These are phyloP conservation scores for Fusarium goolgardi DNA, from an alignment of 2,329 filamentous ascomycete species.

Conservation along the genomic window DNA sequence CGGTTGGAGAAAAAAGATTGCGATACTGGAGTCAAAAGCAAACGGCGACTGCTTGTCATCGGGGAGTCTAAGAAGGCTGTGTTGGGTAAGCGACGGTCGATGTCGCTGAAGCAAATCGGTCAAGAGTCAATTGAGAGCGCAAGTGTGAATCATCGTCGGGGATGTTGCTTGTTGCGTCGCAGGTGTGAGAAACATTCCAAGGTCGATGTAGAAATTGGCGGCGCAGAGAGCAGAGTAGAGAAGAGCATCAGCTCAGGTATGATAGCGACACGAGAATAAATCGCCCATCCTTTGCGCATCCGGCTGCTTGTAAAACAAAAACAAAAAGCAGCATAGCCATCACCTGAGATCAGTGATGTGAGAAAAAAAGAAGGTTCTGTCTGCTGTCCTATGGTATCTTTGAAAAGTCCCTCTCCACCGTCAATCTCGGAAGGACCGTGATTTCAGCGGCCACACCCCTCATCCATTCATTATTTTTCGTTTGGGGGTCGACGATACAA, in stretches of 20 bases:
- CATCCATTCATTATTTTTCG: slow-evolving; percentile 5
- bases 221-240: slow-evolving; percentile 1
- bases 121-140: background rate
- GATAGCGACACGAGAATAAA: background rate
- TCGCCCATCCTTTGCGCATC: slow-evolving; percentile 1
- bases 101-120: background rate
- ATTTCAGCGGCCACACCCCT: slow-evolving; percentile 1
- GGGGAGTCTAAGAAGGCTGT: background rate
- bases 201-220: background rate
- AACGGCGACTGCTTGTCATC: background rate
- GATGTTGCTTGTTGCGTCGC: background rate
- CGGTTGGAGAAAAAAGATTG: background rate
- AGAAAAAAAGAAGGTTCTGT: slow-evolving; percentile 8
- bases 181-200: background rate
- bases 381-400: slow-evolving; percentile 10
- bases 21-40: background rate
- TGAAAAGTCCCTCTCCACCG: slow-evolving; percentile 7
- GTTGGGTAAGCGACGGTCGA: background rate
- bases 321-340: background rate
- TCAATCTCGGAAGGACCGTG: background rate
- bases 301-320: background rate
- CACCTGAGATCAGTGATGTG: background rate
- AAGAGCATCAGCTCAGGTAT: slow-evolving; percentile 4
- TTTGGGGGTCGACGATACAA: background rate
- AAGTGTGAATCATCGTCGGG: background rate